A percentile compares a stretch with the other conserved stretches of the same genome.
Evolutionary conservation across 306 rosid genomes (phyloP).

Genomic region (Prunus dulcis): DNA sequence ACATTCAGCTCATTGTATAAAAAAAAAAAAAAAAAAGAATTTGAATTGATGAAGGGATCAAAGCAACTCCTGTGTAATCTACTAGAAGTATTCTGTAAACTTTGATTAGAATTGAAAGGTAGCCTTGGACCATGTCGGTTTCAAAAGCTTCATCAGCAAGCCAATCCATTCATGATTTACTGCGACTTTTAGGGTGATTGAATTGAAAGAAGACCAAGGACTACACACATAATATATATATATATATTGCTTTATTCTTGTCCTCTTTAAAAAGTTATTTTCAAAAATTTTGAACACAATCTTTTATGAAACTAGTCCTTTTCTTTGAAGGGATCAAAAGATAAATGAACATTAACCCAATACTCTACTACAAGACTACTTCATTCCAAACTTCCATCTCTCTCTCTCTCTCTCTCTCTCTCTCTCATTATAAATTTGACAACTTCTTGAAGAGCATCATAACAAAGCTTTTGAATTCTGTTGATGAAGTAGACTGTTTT

Average conservation of each 20-base stretch:
- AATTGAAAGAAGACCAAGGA: slow-evolving; percentile 11
- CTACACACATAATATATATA: not conserved
- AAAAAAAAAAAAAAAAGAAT: not conserved
- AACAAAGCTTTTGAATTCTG: slow-evolving; percentile 21
- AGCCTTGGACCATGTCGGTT: not conserved
- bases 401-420: slow-evolving; percentile 2
- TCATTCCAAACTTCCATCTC: slow-evolving; percentile 1
- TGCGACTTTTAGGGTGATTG: slow-evolving; percentile 14
- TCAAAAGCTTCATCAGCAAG: slow-evolving; percentile 17
- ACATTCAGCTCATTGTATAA: not conserved
- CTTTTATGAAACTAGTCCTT: not conserved
- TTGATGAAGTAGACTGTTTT: slow-evolving; percentile 24
- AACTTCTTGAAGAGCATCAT: not conserved
- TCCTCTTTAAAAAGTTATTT: slow-evolving; percentile 10
- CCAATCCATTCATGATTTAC: slow-evolving; percentile 9
- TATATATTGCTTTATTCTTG: not conserved
- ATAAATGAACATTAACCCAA: not conserved
- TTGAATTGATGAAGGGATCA: not conserved
- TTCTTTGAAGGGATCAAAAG: not conserved
- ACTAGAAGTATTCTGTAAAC: not conserved
- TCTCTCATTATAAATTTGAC: not conserved
- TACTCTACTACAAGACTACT: not conserved
- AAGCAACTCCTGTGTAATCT: not conserved
- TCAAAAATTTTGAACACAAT: not conserved
- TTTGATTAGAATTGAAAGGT: not conserved